Evolutionary conservation across 805 yeast genomes (phyloP).

Genomic region (Candida anglica): DNA sequence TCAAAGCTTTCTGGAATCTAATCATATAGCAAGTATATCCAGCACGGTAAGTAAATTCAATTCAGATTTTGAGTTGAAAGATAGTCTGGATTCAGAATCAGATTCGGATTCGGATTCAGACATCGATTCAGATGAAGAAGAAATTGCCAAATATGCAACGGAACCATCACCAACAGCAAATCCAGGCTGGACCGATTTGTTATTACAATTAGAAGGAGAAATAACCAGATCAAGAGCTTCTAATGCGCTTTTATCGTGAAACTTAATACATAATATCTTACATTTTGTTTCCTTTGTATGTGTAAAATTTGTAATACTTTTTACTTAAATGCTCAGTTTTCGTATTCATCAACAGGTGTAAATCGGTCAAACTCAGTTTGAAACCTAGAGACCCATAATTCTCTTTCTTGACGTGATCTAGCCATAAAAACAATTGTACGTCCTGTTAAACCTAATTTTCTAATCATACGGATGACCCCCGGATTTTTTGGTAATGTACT

Average conservation of each 20-base stretch:
- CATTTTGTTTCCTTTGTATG: no score
- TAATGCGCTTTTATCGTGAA: no score
- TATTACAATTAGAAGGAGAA: no score
- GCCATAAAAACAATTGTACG: constrained; percentile 72
- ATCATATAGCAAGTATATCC: no score
- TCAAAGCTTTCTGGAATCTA: no score
- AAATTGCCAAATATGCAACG: constrained; percentile 11
- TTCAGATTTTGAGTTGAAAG: background rate
- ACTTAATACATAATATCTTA: no score
- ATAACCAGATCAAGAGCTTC: no score
- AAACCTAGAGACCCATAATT: constrained; percentile 65
- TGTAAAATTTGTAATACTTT: no score
- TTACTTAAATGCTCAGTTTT: no score
- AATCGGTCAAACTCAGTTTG: constrained; percentile 44
- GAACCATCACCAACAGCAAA: background rate
- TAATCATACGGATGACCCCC: constrained; percentile 41
- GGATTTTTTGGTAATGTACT: constrained; percentile 31
- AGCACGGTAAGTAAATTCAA: no score
- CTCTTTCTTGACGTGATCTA: constrained; percentile 76
- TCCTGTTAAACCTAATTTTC: constrained; percentile 64
- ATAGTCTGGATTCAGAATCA: constrained; percentile 2
- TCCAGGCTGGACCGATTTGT: constrained; percentile 6
- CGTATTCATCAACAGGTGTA: no score
- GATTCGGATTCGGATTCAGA: constrained; percentile 14
- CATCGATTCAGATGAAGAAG: constrained; percentile 17